A percentile compares a stretch with the other conserved stretches of the same genome.
phyloP scores from a whole-genome alignment of 768 basidiomycete species.

The Amanita rubescens region DNA sequence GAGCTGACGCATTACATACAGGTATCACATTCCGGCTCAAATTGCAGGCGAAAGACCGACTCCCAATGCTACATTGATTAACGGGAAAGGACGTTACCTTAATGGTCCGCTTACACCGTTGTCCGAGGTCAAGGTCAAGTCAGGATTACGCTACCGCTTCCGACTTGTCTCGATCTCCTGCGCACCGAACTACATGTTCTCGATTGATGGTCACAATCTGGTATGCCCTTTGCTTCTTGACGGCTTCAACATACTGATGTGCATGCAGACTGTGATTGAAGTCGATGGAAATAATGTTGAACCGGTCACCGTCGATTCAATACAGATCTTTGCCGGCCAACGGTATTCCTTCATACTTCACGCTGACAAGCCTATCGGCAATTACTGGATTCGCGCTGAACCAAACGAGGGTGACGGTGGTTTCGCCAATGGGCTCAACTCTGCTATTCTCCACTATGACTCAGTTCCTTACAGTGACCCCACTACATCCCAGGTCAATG shows the following conservation, averaged over 20 bases:
- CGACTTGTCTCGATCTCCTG: conserved; percentile 41
- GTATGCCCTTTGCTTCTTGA: conserved; percentile 9
- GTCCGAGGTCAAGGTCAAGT: conserved; percentile 31
- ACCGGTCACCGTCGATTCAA: conserved; percentile 27
- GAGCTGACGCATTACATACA: conserved; percentile 7
- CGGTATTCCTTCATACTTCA: conserved; percentile 38
- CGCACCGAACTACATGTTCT: conserved; percentile 33
- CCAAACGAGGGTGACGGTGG: conserved; percentile 16
- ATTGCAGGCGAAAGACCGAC: conserved; percentile 7
- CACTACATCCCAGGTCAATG: conserved; percentile 15
- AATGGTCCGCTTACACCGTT: conserved; percentile 27
- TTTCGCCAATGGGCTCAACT: conserved; percentile 33
- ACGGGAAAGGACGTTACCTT: conserved; percentile 34
- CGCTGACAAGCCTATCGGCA: conserved; percentile 34
- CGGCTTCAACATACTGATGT: not conserved
- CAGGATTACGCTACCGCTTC: conserved; percentile 41
- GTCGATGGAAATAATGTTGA: conserved; percentile 27
- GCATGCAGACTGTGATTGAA: conserved; percentile 28
- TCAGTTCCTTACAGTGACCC: conserved; percentile 37
- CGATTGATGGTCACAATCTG: conserved; percentile 28
- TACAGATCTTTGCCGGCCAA: conserved; percentile 35
- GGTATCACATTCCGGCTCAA: conserved; percentile 20
- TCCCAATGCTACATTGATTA: conserved; percentile 33
- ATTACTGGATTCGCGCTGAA: conserved; percentile 48
- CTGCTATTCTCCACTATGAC: conserved; percentile 41